These are phyloP conservation scores for Pleurotus eryngii DNA, from an alignment of 768 basidiomycete species.

Conservation along the genomic window DNA sequence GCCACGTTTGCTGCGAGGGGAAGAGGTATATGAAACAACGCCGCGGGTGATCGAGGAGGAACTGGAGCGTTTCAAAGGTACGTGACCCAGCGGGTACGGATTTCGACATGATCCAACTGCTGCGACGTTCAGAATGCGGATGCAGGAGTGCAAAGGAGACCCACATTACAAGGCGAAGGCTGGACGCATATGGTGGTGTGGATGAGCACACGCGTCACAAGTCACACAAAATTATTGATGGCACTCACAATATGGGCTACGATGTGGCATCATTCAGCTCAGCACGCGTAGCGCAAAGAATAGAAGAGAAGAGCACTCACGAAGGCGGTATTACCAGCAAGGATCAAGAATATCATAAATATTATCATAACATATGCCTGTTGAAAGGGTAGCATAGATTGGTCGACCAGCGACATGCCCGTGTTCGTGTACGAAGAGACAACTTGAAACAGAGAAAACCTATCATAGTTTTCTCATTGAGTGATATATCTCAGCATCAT, in stretches of 20 bases:
- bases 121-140: conserved; percentile 6
- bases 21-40: conserved; percentile 90
- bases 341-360: conserved; percentile 66
- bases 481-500: not conserved
- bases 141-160: conserved; percentile 19
- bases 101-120: conserved; percentile 74
- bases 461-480: conserved; percentile 19
- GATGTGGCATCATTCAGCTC: not conserved
- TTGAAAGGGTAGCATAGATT: conserved; percentile 92
- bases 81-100: conserved; percentile 56
- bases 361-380: conserved; percentile 79
- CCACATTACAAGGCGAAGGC: conserved; percentile 82
- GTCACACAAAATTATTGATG: not conserved
- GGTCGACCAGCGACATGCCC: conserved; percentile 83
- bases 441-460: conserved; percentile 85
- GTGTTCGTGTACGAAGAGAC: conserved; percentile 88
- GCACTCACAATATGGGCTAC: conserved; percentile 82
- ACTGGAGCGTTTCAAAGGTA: conserved; percentile 76
- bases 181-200: conserved; percentile 21
- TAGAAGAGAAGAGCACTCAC: conserved; percentile 47
- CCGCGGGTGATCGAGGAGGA: conserved; percentile 92
- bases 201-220: not conserved
- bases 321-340: conserved; percentile 92
- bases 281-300: not conserved
- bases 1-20: conserved; percentile 93